phyloP scores from a whole-genome alignment of 2,329 filamentous ascomycete species.

The Neurospora crassa region DNA sequence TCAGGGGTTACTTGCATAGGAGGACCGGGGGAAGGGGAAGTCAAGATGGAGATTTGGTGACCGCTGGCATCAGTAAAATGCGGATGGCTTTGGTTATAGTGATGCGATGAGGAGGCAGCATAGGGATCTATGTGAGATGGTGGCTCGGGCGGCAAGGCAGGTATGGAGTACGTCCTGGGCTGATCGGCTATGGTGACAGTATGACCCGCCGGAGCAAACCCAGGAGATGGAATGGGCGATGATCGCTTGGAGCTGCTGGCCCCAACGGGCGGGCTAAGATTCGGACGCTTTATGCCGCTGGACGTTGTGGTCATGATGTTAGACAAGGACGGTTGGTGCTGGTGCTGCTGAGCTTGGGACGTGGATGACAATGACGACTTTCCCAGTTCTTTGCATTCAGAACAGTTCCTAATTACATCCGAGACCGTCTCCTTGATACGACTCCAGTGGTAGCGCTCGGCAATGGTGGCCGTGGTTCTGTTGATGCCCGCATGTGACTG shows the following conservation, averaged over 20 bases:
- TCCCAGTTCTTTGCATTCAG: conserved; percentile 74
- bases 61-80: conserved; percentile 29
- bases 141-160: conserved; percentile 6
- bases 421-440: conserved; percentile 96
- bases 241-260: conserved; percentile 16
- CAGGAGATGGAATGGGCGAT: conserved; percentile 13
- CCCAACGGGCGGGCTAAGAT: conserved; percentile 7
- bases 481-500: conserved; percentile 85
- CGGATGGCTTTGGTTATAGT: conserved; percentile 22
- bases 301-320: conserved; percentile 1
- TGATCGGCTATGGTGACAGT: conserved; percentile 2
- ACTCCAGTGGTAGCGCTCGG: conserved; percentile 94
- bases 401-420: conserved; percentile 85
- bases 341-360: conserved; percentile 16
- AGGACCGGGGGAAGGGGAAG: conserved; percentile 32
- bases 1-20: conserved; percentile 17
- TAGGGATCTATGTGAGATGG: conserved; percentile 18
- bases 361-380: conserved; percentile 32
- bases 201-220: conserved; percentile 2
- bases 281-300: conserved; percentile 17
- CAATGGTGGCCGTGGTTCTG: conserved; percentile 91
- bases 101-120: conserved; percentile 22
- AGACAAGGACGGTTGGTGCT: neutral
- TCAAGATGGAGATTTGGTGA: conserved; percentile 20
- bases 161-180: conserved; percentile 1